Base-by-base conservation (phyloP, 176 grass and related monocot genomes). In the Zoysia japonica region DNA sequence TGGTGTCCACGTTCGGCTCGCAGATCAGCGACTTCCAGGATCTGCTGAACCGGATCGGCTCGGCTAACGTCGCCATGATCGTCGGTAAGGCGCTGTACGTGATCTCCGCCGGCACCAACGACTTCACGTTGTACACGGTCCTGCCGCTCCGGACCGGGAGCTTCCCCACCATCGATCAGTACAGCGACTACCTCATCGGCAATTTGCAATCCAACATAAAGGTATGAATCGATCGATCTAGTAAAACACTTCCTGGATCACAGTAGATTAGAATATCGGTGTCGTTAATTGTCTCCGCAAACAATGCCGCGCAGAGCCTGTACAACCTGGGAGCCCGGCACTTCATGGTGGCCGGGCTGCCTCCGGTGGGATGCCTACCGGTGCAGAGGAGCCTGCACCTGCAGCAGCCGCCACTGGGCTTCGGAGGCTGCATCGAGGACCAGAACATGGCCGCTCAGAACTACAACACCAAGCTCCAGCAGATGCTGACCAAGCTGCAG, bases 321-420 rank as follows among this genome's bases (percentile, higher is more conserved):
- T 88, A 87, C 77, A 64, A 12, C 2, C 40, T 82, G 78, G 89
- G 89, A 1, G 81, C 77, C 1, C 2, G 85, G 38, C 69, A 67
- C 15, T 82, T 91, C 70, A 80, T 86, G 44, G 85, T 91, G 35
- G 52, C 78, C 2, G 81, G 85, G 6, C 61, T 91, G 28, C 28
- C 28, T 28, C 28, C 28, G 28, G 28, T 28, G 28, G 28, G 28
- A 28, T 28, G 28, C 28, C 28, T 28, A 28, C 28, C 28, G 28
- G 28, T 28, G 28, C 28, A 28, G 28, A 28, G 28, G 28, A 28
- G 28, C 28, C 28, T 28, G 28, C 28, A 28, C 28, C 28, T 28
- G 28, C 28, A 28, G 28, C 28, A 28, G 28, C 28, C 28, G 28
- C 28, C 28, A 28, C 28, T 28, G 28, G 28, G 28, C 28, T 28